Percentiles rank a stretch among this genome's conserved stretches.
Evolutionary conservation across 345 rosid species (phyloP).

Genomic region (Nephelium lappaceum): DNA sequence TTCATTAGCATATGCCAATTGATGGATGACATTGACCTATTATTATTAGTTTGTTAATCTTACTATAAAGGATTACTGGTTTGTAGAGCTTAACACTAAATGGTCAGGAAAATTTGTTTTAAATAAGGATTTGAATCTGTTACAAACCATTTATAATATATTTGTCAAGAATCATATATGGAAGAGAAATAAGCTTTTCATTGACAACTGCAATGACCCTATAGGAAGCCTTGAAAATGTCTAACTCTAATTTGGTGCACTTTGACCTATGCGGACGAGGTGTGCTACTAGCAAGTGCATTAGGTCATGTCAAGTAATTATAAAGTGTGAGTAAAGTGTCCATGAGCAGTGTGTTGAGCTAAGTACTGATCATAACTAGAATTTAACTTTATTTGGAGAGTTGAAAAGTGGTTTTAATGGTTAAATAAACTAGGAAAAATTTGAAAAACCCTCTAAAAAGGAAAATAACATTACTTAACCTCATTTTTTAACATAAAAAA

Average conservation of each 20-base stretch:
- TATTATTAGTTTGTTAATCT: neutral
- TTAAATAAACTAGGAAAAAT: too few species aligned
- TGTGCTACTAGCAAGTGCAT: too few species aligned
- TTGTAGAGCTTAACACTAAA: neutral
- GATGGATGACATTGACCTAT: neutral
- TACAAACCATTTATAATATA: neutral
- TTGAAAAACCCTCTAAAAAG: too few species aligned
- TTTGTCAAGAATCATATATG: neutral
- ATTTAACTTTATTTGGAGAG: too few species aligned
- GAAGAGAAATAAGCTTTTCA: neutral
- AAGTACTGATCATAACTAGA: too few species aligned
- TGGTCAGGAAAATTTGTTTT: neutral
- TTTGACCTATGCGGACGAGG: too few species aligned
- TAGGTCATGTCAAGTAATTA: too few species aligned
- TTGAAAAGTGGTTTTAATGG: too few species aligned
- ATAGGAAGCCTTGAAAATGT: neutral
- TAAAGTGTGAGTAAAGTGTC: too few species aligned
- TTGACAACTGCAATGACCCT: neutral
- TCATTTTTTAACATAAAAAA: too few species aligned
- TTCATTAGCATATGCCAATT: neutral
- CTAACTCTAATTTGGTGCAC: neutral
- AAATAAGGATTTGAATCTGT: neutral
- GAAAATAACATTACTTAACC: too few species aligned
- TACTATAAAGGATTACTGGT: neutral
- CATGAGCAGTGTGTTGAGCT: too few species aligned